Conservation (phyloP, 345 rosid genomes). For the Gossypium rotundifolium region DNA sequence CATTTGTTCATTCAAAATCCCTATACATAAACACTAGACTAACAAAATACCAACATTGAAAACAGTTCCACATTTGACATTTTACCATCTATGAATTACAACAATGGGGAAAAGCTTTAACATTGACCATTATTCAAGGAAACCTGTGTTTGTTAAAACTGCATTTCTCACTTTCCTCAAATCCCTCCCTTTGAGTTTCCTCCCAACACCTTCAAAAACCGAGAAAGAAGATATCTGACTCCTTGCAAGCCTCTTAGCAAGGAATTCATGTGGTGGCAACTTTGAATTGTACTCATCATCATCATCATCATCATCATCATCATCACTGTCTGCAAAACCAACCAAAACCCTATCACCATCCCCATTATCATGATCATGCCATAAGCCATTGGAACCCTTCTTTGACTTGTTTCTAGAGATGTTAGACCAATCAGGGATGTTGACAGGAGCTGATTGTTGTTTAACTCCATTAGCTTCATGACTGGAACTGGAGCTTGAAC, state of each 20-base stretch:
- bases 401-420: conserved; percentile 13
- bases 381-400: neutral
- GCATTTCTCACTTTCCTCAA: conserved; percentile 74
- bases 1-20: conserved; percentile 9
- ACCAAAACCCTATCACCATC: neutral
- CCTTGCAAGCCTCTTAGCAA: conserved; percentile 51
- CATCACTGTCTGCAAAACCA: conserved; percentile 17
- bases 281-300: conserved; percentile 23
- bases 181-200: conserved; percentile 83
- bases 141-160: conserved; percentile 70
- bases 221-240: conserved; percentile 65
- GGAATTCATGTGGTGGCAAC: conserved; percentile 73
- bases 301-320: conserved; percentile 25
- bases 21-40: neutral
- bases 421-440: conserved; percentile 68
- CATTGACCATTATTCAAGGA: conserved; percentile 44
- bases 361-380: conserved; percentile 13
- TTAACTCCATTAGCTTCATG: conserved; percentile 22
- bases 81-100: neutral
- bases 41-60: neutral
- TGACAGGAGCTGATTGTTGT: conserved; percentile 66
- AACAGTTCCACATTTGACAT: neutral
- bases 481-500: conserved; percentile 13
- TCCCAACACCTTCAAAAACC: conserved; percentile 77
- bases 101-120: neutral